A percentile compares a stretch with the other conserved stretches of the same genome.
Conservation (phyloP, 306 rosid species). For the Acacia acuminata region DNA sequence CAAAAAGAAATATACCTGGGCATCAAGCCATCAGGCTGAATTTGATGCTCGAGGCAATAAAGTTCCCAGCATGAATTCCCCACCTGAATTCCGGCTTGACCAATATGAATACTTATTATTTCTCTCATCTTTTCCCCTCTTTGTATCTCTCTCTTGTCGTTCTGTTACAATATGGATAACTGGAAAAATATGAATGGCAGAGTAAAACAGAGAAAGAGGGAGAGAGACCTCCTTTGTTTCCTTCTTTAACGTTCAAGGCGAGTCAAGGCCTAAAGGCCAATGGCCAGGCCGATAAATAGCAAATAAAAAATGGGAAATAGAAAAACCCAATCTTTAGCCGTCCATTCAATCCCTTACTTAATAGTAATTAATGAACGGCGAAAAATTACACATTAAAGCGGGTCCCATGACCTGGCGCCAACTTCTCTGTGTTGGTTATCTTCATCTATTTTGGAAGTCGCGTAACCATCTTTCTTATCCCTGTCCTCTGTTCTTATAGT, state of each 20-base stretch:
- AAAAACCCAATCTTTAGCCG: not conserved
- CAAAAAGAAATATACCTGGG: conserved; percentile 48
- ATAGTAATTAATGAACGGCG: conserved; percentile 26
- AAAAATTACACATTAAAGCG: not conserved
- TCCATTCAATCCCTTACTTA: conserved; percentile 26
- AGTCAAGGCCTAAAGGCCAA: not conserved
- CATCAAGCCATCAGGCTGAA: conserved; percentile 69
- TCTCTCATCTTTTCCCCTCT: conserved; percentile 54
- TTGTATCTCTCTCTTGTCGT: not conserved
- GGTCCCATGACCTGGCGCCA: not conserved
- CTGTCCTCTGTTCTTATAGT: not conserved
- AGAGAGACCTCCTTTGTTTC: not conserved
- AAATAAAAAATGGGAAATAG: not conserved
- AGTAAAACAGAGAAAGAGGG: conserved; percentile 17
- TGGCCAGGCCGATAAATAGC: not conserved
- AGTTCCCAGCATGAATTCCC: conserved; percentile 88
- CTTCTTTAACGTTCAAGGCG: conserved; percentile 14
- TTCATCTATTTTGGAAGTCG: not conserved
- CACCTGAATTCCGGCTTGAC: conserved; percentile 83
- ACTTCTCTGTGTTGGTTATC: not conserved
- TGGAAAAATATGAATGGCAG: not conserved
- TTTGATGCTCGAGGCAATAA: conserved; percentile 79
- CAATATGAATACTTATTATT: conserved; percentile 70
- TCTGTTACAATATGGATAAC: not conserved
- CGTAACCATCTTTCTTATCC: not conserved